phyloP scores from a whole-genome alignment of 495 filamentous ascomycete species.

The Tuber aestivum region DNA sequence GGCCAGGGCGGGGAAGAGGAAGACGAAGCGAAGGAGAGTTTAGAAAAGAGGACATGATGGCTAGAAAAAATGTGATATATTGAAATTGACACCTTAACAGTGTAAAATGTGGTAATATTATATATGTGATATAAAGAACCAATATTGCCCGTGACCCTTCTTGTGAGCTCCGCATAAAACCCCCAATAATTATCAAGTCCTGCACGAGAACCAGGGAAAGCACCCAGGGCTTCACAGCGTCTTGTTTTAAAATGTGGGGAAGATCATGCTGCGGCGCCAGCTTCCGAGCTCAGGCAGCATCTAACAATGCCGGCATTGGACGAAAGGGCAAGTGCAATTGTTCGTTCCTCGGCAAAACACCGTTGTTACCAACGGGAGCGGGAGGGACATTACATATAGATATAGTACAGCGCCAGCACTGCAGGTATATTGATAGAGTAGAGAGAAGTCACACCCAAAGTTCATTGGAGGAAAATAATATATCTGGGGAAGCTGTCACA shows the following conservation, averaged over 20 bases:
- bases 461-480: neutral
- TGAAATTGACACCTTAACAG: neutral
- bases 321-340: constrained; percentile 3
- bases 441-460: neutral
- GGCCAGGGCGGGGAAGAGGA: neutral
- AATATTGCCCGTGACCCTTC: neutral
- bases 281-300: neutral
- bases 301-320: neutral
- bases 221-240: neutral
- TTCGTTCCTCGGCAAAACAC: neutral
- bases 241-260: neutral
- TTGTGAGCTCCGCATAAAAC: neutral
- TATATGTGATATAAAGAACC: neutral
- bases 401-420: neutral
- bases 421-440: neutral
- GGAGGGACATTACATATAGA: neutral
- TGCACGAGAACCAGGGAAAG: constrained; percentile 1
- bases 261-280: neutral
- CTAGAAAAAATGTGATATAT: neutral
- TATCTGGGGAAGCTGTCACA: neutral
- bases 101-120: neutral
- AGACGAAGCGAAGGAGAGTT: neutral
- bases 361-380: constrained; percentile 1
- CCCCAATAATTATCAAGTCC: neutral
- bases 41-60: neutral